These are phyloP conservation scores for Phytophthora kernoviae DNA, from an alignment of 352 stramenopile species.

Conservation along the genomic window DNA sequence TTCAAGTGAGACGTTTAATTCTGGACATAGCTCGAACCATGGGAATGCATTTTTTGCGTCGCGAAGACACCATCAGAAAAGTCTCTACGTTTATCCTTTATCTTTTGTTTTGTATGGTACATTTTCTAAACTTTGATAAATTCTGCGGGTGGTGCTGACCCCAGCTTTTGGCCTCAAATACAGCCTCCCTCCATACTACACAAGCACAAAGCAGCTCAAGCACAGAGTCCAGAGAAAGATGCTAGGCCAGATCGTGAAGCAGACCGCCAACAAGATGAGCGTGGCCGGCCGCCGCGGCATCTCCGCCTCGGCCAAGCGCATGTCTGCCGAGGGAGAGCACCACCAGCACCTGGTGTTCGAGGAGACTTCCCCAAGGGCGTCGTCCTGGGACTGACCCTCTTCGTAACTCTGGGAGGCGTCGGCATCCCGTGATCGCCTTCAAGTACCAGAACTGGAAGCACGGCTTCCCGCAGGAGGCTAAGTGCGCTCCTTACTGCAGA, in stretches of 20 bases:
- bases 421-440: conserved; percentile 61
- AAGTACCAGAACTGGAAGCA: conserved; percentile 92
- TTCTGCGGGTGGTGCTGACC: conserved; percentile 29
- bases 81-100: neutral
- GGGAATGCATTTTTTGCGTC: too few species aligned
- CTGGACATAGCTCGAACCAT: too few species aligned
- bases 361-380: conserved; percentile 80
- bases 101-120: neutral
- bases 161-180: conserved; percentile 14
- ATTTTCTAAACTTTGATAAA: conserved; percentile 23
- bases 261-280: conserved; percentile 65
- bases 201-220: conserved; percentile 16
- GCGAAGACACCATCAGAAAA: neutral
- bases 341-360: conserved; percentile 89
- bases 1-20: too few species aligned
- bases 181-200: conserved; percentile 14
- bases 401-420: conserved; percentile 72
- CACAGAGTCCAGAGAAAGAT: conserved; percentile 27
- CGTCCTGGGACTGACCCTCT: conserved; percentile 56
- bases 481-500: conserved; percentile 11
- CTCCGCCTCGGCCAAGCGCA: conserved; percentile 75
- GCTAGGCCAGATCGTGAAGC: conserved; percentile 73
- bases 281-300: conserved; percentile 66
- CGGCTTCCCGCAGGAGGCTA: conserved; percentile 85
- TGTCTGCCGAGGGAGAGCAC: conserved; percentile 76